Conservation (phyloP, 176 grass and related monocot genomes). For the Zea mays region Zm-B73-REFERENCE-NAM-5.0 NC_050097.1:13827001-13827500, state of each 20-base stretch:
- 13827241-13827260: neutral
- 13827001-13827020: neutral
- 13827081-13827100: neutral
- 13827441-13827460: neutral
- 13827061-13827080: neutral
- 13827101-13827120: neutral
- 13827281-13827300: neutral
- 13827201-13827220: neutral
- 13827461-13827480: slow-evolving; percentile 23
- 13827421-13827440: slow-evolving; percentile 11
- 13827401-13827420: neutral
- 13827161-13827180: slow-evolving; percentile 14
- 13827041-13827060: neutral
- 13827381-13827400: neutral
- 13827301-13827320: slow-evolving; percentile 12
- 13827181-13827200: neutral
- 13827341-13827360: slow-evolving; percentile 19
- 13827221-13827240: slow-evolving; percentile 29
- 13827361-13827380: neutral
- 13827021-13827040: neutral
- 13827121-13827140: neutral
- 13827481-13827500: slow-evolving; percentile 28
- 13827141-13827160: neutral
- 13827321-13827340: slow-evolving; percentile 36
- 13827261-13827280: slow-evolving; percentile 39